Evolutionary conservation across 1,284 basidiomycete species (phyloP).

Genomic region (Boletus sp.): DNA sequence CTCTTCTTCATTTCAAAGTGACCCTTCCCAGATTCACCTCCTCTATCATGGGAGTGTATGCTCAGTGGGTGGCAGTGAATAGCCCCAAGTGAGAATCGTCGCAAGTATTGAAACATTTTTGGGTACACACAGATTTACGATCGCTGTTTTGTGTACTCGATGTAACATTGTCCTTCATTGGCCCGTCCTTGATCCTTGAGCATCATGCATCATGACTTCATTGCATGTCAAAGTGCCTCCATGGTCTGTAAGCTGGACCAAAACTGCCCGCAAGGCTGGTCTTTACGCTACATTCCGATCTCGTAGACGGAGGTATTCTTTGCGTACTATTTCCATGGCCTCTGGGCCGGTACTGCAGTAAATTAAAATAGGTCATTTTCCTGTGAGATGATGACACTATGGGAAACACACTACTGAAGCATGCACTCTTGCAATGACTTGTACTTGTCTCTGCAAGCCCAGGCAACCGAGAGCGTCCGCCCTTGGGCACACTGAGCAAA

Average conservation of each 20-base stretch:
- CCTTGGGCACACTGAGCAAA: constrained; percentile 84
- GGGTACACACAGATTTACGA: background rate
- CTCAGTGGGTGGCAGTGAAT: constrained; percentile 32
- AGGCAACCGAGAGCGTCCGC: constrained; percentile 79
- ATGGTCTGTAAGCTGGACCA: background rate
- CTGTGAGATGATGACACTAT: background rate
- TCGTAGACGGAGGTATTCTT: constrained; percentile 71
- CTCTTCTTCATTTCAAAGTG: constrained; percentile 4
- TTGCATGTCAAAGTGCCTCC: background rate
- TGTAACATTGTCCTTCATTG: constrained; percentile 3
- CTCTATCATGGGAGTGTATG: constrained; percentile 33
- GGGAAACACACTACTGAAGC: constrained; percentile 66
- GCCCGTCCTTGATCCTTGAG: background rate
- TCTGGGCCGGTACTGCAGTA: constrained; percentile 63
- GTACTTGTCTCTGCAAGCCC: constrained; percentile 74
- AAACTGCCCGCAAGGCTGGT: background rate
- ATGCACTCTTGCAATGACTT: constrained; percentile 78
- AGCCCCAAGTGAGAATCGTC: constrained; percentile 20
- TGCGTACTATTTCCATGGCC: constrained; percentile 67
- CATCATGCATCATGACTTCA: background rate
- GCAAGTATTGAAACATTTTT: background rate
- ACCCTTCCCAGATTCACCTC: constrained; percentile 21
- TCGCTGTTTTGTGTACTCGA: constrained; percentile 1
- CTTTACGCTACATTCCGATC: constrained; percentile 26
- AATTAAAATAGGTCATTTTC: background rate